Base-by-base conservation (phyloP, 1,139 yeast genomes). In the Protomyces inundatus region DNA sequence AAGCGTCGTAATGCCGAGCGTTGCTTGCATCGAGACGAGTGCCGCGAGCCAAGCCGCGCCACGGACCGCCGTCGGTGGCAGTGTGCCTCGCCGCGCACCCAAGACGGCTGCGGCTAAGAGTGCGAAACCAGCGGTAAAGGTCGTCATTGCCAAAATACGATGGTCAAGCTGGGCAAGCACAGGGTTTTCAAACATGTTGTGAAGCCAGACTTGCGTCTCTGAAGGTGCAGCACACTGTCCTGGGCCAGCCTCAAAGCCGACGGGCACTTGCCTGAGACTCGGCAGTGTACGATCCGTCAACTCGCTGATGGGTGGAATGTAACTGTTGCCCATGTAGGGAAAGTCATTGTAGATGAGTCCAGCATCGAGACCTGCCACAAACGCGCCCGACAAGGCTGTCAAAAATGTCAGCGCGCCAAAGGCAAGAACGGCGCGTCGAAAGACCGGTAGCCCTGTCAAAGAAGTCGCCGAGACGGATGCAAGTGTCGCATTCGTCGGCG, bases 291-390 rank as follows among this genome's bases (percentile, higher is more conserved):
- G 85, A 57, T 88, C 87, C 80, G 90, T 83, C 61, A 95, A 79
- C 74, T 95, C 99, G 66, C 80, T 76, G 33, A 73, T 74, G 30
- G 87, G 82, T 12, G 99, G 98, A 45, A 88, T 71, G 65, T 87
- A 84, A 7, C 62, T 36, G 42, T 60, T 60, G 58, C 98, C 98
- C 98, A 95, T 95, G 71, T 86, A 89, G 36, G 99, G 98, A 82
- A 91, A 95, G 3, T 95, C 87, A 75, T 95, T 93, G 77, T 93
- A 95, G 70, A 95, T 90, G 74, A 91, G 80, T 58, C 98, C 98
- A 3, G 99, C 98, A 76, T 95, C 98, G 66, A 95, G 80, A 6
- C 98, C 98, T 16, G 99, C 98, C 57, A 95, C 98, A 82, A 95
- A 85, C 23, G 97, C 98, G 66, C 98, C 98, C 34, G 96, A 83